Evolutionary conservation across 2,329 filamentous ascomycete genomes (phyloP), one percentile per base, ranked within the genome.

Genomic region (Aspergillus sergii): DNA sequence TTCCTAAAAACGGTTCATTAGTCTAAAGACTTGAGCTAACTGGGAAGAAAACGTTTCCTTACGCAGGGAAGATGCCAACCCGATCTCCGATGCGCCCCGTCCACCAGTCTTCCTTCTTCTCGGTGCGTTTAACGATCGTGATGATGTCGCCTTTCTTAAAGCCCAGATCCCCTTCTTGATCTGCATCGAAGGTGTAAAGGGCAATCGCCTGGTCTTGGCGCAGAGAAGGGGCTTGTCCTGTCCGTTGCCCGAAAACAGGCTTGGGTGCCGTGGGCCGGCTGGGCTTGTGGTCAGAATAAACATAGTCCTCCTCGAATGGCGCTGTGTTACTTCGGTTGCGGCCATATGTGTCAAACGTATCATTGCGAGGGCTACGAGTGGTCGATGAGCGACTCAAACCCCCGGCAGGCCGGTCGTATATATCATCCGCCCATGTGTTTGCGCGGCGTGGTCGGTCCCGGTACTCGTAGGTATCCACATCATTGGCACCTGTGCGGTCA

Each of bases 131-230:
- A 62, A 96, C 78, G 62, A 99, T 93, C 1, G 93, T 97, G 68
- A 99, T 97, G 61, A 98, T 79, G 34, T 99, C 95, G 23, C 95
- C 95, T 84, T 99, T 99, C 82, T 96, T 97, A 81, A 99, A 99
- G 0, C 90, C 92, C 61, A 98, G 78, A 76, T 99, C 94, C 5
- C 94, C 94, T 0, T 93, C 89, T 78, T 97, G 94, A 72, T 97
- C 94, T 0, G 93, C 90, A 66, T 98, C 94, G 75, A 99, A 99
- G 2, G 92, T 97, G 79, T 91, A 98, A 66, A 97, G 84, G 2
- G 95, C 95, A 23, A 97, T 84, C 0, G 93, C 95, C 79, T 98
- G 92, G 69, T 97, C 93, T 69, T 83, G 78, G 12, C 82, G 82
- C 67, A 80, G 63, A 48, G 68, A 61, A 9, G 74, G 69, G 43